phyloP scores from a whole-genome alignment of 2,329 filamentous ascomycete species.

The Pseudofabraea citricarpa region DNA sequence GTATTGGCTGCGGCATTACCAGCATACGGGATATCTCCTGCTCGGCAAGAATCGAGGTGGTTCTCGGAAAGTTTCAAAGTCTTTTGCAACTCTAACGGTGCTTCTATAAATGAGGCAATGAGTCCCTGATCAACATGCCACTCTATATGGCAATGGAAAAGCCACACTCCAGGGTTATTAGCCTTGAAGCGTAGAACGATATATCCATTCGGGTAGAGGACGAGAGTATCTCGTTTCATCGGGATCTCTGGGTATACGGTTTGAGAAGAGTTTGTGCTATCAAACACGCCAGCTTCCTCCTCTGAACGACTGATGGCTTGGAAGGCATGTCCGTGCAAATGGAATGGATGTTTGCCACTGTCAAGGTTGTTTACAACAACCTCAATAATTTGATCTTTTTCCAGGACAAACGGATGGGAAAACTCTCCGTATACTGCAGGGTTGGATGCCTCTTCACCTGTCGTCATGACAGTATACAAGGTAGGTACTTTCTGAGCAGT shows the following conservation, averaged over 20 bases:
- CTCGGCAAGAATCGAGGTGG: slow-evolving; percentile 54
- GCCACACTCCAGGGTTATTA: slow-evolving; percentile 65
- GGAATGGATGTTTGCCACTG: slow-evolving; percentile 64
- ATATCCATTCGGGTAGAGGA: slow-evolving; percentile 61
- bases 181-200: slow-evolving; percentile 64
- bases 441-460: slow-evolving; percentile 48
- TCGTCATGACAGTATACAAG: slow-evolving; percentile 59
- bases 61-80: slow-evolving; percentile 52
- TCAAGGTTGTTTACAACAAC: slow-evolving; percentile 77
- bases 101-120: slow-evolving; percentile 49
- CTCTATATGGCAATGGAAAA: slow-evolving; percentile 79
- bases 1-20: slow-evolving; percentile 78
- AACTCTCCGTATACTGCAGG: slow-evolving; percentile 60
- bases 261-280: slow-evolving; percentile 37
- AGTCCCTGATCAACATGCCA: slow-evolving; percentile 71
- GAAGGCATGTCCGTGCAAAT: slow-evolving; percentile 73
- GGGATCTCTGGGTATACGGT: slow-evolving; percentile 48
- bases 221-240: slow-evolving; percentile 64
- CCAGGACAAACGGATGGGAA: slow-evolving; percentile 63
- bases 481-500: slow-evolving; percentile 60
- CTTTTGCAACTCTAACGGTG: slow-evolving; percentile 25
- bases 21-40: slow-evolving; percentile 39
- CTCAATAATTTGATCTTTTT: slow-evolving; percentile 64
- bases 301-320: slow-evolving; percentile 58
- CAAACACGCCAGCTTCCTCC: slow-evolving; percentile 53